Percentiles rank a stretch among this genome's conserved stretches.
These are phyloP conservation scores for Colletotrichum tamarilloi DNA, from an alignment of 2,329 filamentous ascomycete genomes.

Conservation along the genomic window DNA sequence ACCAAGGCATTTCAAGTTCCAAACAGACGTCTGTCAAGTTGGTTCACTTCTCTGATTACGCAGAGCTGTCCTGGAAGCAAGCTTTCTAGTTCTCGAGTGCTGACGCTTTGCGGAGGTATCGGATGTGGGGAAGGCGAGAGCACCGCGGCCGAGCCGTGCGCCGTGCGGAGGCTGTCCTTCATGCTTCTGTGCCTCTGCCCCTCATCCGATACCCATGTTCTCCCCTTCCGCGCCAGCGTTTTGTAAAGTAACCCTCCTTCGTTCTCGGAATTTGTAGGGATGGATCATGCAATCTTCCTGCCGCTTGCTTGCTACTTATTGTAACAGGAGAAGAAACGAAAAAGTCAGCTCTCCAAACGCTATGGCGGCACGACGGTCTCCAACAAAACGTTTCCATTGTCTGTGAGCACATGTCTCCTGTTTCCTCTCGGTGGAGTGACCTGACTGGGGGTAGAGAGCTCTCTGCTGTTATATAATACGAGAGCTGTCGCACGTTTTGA, in stretches of 20 bases:
- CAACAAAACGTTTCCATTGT: not conserved
- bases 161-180: constrained; percentile 3
- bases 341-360: constrained; percentile 3
- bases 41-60: not conserved
- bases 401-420: not conserved
- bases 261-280: not conserved
- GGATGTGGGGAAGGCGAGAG: not conserved
- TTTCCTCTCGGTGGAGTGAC: not conserved
- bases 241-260: not conserved
- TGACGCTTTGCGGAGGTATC: constrained; percentile 10
- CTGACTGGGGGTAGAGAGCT: not conserved
- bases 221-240: not conserved
- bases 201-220: not conserved
- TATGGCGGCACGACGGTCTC: constrained; percentile 3
- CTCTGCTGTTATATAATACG: not conserved
- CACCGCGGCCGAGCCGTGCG: constrained; percentile 4
- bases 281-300: constrained; percentile 16
- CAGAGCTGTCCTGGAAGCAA: not conserved
- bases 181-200: not conserved
- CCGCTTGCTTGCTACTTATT: not conserved
- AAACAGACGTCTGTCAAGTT: constrained; percentile 2
- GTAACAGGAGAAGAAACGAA: not conserved
- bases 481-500: not conserved
- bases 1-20: constrained; percentile 29
- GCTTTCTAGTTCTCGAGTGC: constrained; percentile 1